A percentile compares a stretch with the other conserved stretches of the same genome.
These are phyloP conservation scores for Lagerstroemia speciosa DNA, from an alignment of 345 rosid species.

Conservation along the genomic window DNA sequence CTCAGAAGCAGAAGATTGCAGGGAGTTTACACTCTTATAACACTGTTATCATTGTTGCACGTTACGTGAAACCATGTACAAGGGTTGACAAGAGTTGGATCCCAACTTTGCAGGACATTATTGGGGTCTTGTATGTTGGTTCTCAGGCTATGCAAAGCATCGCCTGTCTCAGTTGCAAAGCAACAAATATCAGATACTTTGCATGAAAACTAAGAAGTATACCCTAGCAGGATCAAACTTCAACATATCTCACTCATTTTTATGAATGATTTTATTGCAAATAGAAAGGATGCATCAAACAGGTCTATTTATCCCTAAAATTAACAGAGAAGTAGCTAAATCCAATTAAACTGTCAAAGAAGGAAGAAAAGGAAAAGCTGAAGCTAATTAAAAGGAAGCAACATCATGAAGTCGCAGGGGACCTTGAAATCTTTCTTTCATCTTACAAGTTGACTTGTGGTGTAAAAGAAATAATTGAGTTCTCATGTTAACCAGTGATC, in stretches of 20 bases:
- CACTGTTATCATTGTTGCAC: constrained; percentile 92
- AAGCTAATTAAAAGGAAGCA: neutral
- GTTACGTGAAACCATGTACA: constrained; percentile 98
- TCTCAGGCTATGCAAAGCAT: constrained; percentile 84
- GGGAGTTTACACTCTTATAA: constrained; percentile 70
- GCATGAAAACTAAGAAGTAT: neutral
- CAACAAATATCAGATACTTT: constrained; percentile 15
- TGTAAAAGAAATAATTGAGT: neutral
- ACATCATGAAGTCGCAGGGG: neutral
- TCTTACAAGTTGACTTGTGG: neutral
- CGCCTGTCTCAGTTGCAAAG: constrained; percentile 47
- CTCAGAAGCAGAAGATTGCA: constrained; percentile 8
- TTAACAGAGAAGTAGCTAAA: neutral
- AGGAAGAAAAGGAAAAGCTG: neutral
- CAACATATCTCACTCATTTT: neutral
- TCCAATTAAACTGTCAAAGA: neutral
- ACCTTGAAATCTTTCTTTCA: neutral
- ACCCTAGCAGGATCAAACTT: neutral
- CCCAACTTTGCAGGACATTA: constrained; percentile 97
- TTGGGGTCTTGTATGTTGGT: constrained; percentile 70
- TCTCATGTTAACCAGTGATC: neutral
- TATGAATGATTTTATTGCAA: neutral
- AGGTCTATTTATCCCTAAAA: neutral
- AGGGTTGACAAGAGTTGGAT: constrained; percentile 92
- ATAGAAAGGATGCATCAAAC: neutral